phyloP scores from a whole-genome alignment of 2,329 filamentous ascomycete species.

The Penicillium brevicompactum region DNA sequence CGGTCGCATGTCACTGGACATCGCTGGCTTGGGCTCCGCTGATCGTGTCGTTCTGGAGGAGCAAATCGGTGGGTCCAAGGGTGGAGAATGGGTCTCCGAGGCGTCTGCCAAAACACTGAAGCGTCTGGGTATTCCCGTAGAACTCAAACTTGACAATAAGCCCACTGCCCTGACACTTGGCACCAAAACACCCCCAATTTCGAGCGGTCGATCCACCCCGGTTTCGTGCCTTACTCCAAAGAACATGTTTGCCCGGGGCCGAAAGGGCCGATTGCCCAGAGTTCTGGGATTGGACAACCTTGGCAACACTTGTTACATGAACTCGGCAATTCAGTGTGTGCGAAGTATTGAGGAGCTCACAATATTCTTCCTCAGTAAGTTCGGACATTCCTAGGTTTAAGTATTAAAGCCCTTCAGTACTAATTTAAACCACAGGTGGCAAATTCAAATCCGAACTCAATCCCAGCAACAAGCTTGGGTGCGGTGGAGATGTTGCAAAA shows the following conservation, averaged over 20 bases:
- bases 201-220: constrained; percentile 70
- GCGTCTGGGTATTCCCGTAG: constrained; percentile 54
- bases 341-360: constrained; percentile 91
- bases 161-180: constrained; percentile 33
- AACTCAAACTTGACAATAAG: constrained; percentile 27
- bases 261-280: constrained; percentile 69
- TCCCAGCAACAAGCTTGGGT: constrained; percentile 77
- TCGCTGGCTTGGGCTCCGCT: constrained; percentile 69
- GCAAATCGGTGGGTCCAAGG: constrained; percentile 56
- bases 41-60: constrained; percentile 85
- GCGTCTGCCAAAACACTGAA: constrained; percentile 45
- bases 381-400: neutral
- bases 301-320: constrained; percentile 99
- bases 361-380: constrained; percentile 74
- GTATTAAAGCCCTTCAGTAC: constrained; percentile 1
- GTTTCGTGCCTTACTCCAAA: constrained; percentile 49
- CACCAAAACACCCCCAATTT: constrained; percentile 41
- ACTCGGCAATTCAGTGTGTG: constrained; percentile 92
- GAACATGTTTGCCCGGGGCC: constrained; percentile 53
- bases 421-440: constrained; percentile 46
- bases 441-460: constrained; percentile 82
- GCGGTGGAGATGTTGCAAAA: constrained; percentile 83
- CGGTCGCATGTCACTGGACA: constrained; percentile 66
- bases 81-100: constrained; percentile 60
- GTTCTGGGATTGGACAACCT: constrained; percentile 84